phyloP scores from a whole-genome alignment of 768 basidiomycete species.

The Filobasidium floriforme region DNA sequence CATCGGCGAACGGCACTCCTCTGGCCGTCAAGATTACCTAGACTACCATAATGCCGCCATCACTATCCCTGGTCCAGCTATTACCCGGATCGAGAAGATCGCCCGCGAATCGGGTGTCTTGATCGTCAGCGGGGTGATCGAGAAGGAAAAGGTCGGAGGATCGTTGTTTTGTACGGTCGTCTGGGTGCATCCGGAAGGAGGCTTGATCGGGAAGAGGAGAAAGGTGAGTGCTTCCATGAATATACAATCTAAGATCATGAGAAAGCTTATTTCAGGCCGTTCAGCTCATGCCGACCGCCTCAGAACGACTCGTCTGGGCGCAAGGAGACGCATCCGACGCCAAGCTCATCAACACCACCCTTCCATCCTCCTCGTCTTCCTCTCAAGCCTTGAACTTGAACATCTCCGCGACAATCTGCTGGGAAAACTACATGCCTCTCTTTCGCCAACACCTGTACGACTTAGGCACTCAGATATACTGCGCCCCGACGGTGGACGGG shows the following conservation, averaged over 20 bases:
- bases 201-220: conserved; percentile 57
- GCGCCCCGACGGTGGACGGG: conserved; percentile 61
- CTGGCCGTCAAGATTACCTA: conserved; percentile 57
- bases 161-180: conserved; percentile 59
- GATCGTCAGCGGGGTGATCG: conserved; percentile 58
- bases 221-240: conserved; percentile 44
- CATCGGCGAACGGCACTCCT: conserved; percentile 51
- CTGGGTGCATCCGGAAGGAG: conserved; percentile 54
- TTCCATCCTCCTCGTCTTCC: no score
- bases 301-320: conserved; percentile 60
- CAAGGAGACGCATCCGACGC: conserved; percentile 50
- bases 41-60: conserved; percentile 55
- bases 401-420: conserved; percentile 53
- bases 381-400: conserved; percentile 53
- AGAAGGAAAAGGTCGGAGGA: conserved; percentile 55
- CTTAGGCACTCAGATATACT: conserved; percentile 57
- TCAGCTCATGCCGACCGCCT: conserved; percentile 55
- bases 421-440: conserved; percentile 67
- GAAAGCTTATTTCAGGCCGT: background rate
- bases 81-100: conserved; percentile 51
- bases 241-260: background rate
- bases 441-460: conserved; percentile 59
- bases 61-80: conserved; percentile 52
- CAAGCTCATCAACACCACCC: conserved; percentile 19
- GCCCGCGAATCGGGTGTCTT: conserved; percentile 52